Evolutionary conservation across 768 basidiomycete genomes (phyloP), one percentile per base, ranked within the genome.

Genomic region (Rhizopogon vulgaris): DNA sequence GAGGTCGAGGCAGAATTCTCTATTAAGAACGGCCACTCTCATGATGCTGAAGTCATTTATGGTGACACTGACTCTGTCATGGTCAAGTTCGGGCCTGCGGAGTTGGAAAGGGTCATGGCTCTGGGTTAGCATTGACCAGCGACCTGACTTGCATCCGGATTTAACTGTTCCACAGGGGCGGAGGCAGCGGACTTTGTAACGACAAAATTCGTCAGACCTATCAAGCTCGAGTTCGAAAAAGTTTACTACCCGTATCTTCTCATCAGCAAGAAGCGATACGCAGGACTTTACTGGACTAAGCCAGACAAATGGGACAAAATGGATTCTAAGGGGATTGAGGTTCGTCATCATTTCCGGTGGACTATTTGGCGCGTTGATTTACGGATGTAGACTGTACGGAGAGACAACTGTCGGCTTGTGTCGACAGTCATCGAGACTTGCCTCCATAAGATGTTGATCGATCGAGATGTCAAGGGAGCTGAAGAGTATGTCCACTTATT

Each of bases 51-150:
- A 61, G 90, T 99, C 64, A 91, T 99, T 57, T 99, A 99, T 58
- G 96, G 96, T 58, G 96, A 99, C 67, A 98, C 96, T 2, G 96
- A 99, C 72, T 99, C 96, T 0, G 94, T 99, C 63, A 99, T 98
- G 96, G 90, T 98, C 43, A 86, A 82, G 58, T 99, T 99, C 56
- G 96, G 96, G 4, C 91, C 91, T 40, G 83, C 78, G 4, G 94
- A 99, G 60, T 73, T 99, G 28, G 75, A 78, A 38, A 78, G 77
- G 6, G 94, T 95, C 47, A 99, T 99, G 96, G 77, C 81, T 32
- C 73, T 98, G 14, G 95, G 95, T 89, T 62, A 32, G 80, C 62
- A 49, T 22, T 28, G 5, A 22, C 9, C 7, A 10, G 17, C n/a
- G 32, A 17, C 39, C 9, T 48, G 15, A 40, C 46, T 38, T 8